Percentiles rank a stretch among this genome's conserved stretches.
Evolutionary conservation across 2,329 filamentous ascomycete genomes (phyloP).

Genomic region (Passalora sequoiae): DNA sequence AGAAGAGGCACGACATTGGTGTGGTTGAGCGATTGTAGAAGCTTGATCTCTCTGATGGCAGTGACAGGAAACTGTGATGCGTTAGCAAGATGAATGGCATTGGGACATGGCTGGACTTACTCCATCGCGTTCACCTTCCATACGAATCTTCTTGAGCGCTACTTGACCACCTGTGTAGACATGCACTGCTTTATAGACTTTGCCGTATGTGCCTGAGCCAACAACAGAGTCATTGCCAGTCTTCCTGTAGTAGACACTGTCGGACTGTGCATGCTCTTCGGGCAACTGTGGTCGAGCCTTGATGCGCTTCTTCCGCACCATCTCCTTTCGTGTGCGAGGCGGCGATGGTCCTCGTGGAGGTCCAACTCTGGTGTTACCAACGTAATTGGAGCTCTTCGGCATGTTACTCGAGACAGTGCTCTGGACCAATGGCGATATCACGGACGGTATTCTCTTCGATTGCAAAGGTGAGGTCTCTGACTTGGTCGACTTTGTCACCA

Average conservation of each 20-base stretch:
- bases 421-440: slow-evolving; percentile 28
- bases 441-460: slow-evolving; percentile 48
- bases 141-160: slow-evolving; percentile 83
- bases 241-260: slow-evolving; percentile 91
- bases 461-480: slow-evolving; percentile 27
- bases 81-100: slow-evolving; percentile 25
- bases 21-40: slow-evolving; percentile 80
- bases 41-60: slow-evolving; percentile 83
- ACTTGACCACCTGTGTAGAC: slow-evolving; percentile 83
- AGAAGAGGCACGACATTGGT: slow-evolving; percentile 75
- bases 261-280: slow-evolving; percentile 67
- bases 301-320: slow-evolving; percentile 61
- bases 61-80: slow-evolving; percentile 67
- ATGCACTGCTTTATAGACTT: slow-evolving; percentile 89
- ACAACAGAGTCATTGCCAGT: slow-evolving; percentile 97
- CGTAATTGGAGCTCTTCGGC: slow-evolving; percentile 32
- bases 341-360: slow-evolving; percentile 20
- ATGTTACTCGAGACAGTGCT: slow-evolving; percentile 23
- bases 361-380: slow-evolving; percentile 30
- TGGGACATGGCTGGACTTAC: slow-evolving; percentile 32
- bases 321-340: slow-evolving; percentile 42
- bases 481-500: slow-evolving; percentile 16
- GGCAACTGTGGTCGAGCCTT: slow-evolving; percentile 68
- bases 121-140: slow-evolving; percentile 87
- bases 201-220: slow-evolving; percentile 90